phyloP scores from a whole-genome alignment of 2,329 filamentous ascomycete genomes.

The Aspergillus transmontanensis region DNA sequence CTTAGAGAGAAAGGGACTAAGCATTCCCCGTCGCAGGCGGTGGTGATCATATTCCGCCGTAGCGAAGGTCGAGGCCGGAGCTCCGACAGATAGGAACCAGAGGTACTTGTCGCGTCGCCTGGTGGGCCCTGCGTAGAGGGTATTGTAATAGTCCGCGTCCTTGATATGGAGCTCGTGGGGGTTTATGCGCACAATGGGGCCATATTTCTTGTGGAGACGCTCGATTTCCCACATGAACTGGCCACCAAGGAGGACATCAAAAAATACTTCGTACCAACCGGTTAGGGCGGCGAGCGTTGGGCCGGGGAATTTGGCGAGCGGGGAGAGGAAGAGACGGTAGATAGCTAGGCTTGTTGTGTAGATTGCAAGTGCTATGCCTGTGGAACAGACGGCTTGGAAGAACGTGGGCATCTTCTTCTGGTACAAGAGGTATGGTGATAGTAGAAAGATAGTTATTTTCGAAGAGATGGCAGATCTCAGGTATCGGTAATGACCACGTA shows the following conservation, averaged over 20 bases:
- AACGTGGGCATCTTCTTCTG: not conserved
- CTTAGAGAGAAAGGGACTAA: slow-evolving; percentile 17
- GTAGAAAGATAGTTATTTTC: not conserved
- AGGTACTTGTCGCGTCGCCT: slow-evolving; percentile 17
- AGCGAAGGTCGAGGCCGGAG: slow-evolving; percentile 13
- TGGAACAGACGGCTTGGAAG: not conserved
- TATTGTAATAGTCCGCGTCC: slow-evolving; percentile 16
- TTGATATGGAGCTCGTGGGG: slow-evolving; percentile 9
- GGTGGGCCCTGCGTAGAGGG: slow-evolving; percentile 17
- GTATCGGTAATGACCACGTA: not conserved
- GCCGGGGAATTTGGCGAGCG: slow-evolving; percentile 8
- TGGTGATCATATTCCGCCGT: slow-evolving; percentile 5
- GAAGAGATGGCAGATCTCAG: not conserved
- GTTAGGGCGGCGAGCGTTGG: slow-evolving; percentile 7
- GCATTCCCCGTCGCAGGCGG: slow-evolving; percentile 9
- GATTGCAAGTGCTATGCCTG: not conserved
- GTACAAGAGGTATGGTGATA: not conserved
- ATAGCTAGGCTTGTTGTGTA: not conserved
- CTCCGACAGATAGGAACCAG: slow-evolving; percentile 11
- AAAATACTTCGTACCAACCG: slow-evolving; percentile 8
- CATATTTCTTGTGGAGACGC: slow-evolving; percentile 2
- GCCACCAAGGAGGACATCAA: slow-evolving; percentile 1
- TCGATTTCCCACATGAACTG: slow-evolving; percentile 10
- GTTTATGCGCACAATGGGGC: slow-evolving; percentile 7
- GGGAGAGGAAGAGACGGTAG: slow-evolving; percentile 7